Conservation (phyloP, 352 stramenopile genomes). For the Globisporangium canariense region DNA sequence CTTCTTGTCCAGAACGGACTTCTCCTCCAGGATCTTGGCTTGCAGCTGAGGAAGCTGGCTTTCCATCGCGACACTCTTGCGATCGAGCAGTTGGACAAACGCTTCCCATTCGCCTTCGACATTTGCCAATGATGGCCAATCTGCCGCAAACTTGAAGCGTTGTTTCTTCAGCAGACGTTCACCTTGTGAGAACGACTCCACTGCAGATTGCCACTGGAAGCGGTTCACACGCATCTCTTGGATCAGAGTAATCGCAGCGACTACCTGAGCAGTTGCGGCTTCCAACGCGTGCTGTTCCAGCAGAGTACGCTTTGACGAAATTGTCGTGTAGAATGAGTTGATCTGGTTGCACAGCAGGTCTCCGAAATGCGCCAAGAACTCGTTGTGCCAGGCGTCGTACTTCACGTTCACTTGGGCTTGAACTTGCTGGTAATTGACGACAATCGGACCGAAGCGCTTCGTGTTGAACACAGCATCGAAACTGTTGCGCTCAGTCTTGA, state of each 20-base stretch:
- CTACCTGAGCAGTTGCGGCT: constrained; percentile 94
- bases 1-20: constrained; percentile 86
- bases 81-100: constrained; percentile 87
- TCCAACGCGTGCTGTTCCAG: constrained; percentile 96
- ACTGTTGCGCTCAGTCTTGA: constrained; percentile 92
- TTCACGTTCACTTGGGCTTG: constrained; percentile 96
- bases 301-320: constrained; percentile 78
- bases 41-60: constrained; percentile 96
- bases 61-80: constrained; percentile 93
- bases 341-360: constrained; percentile 93
- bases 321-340: constrained; percentile 82
- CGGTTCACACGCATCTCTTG: constrained; percentile 84
- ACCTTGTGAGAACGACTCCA: constrained; percentile 91
- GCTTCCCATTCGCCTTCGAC: constrained; percentile 96
- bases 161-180: constrained; percentile 97
- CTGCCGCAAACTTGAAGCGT: constrained; percentile 91
- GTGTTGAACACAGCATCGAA: constrained; percentile 92
- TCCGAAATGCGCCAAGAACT: constrained; percentile 96
- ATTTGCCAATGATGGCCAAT: constrained; percentile 97
- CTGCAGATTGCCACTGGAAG: constrained; percentile 60
- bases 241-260: constrained; percentile 89
- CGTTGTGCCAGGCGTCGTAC: constrained; percentile 99
- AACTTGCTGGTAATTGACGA: constrained; percentile 91
- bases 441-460: constrained; percentile 88
- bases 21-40: constrained; percentile 96